Evolutionary conservation across 805 yeast genomes (phyloP), one percentile per base, ranked within the genome.

Genomic region (Metschnikowia proteae): DNA sequence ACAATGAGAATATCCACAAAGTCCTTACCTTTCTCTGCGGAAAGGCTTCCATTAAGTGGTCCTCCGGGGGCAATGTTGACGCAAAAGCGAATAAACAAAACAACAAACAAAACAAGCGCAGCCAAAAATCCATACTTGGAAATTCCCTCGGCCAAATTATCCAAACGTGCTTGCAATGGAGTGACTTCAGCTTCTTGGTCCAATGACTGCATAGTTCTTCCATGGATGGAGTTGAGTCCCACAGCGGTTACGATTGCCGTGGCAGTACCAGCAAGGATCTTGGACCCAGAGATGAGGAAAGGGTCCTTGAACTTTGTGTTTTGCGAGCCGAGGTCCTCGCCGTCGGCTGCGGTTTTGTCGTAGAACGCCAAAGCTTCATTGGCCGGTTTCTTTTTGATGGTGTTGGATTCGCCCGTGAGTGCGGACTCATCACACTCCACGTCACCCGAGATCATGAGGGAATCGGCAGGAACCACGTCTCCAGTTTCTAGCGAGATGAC

Each of bases 111-210:
- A n/a, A 92, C 61, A 35, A 83, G 63, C 1, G 98, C 96, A 2
- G 96, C 92, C 44, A 86, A 70, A 54, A 89, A 81, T 47, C 98
- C 99, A 66, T 88, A 88, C 64, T 88, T 88, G n/a, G 97, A 91
- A 52, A 94, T 94, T 31, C 94, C 96, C 61, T 86, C 95, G 1
- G 99, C 97, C 49, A 94, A 78, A 45, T 76, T 74, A 60, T 86
- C 83, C 52, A 94, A 76, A 59, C 97, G 82, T 45, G 74, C 83
- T 60, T 91, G 97, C 63, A 94, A 69, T 1, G 99, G 98, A 5
- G 99, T 95, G 26, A 78, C 79, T 62, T 91, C 96, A 2, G 84
- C 71, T 57, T 89, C 96, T 34, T 77, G 79, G 45, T 81, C 78
- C 47, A 94, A 71, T 9, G 96, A 80, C 67, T 83, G 73, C 92